These are phyloP conservation scores for Penicillium sp. DNA, from an alignment of 2,329 filamentous ascomycete genomes.

Conservation along the genomic window DNA sequence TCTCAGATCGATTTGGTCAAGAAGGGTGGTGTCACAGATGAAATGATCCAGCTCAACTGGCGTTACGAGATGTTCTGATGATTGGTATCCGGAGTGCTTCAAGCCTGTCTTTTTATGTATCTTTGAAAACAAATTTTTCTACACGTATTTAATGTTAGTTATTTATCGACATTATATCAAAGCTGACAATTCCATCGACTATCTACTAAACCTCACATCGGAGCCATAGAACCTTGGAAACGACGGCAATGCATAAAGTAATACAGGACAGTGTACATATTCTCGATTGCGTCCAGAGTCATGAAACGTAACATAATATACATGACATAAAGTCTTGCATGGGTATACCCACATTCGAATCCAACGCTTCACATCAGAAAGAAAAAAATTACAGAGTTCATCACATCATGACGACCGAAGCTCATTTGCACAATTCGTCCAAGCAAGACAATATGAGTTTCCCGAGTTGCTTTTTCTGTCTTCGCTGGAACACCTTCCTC, in stretches of 20 bases:
- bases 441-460: conserved; percentile 36
- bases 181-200: too few relatives aligned
- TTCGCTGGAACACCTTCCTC: conserved; percentile 31
- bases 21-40: conserved; percentile 46
- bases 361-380: too few relatives aligned
- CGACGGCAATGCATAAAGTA: too few relatives aligned
- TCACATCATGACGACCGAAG: neutral
- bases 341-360: too few relatives aligned
- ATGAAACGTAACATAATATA: too few relatives aligned
- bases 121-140: conserved; percentile 7
- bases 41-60: conserved; percentile 48
- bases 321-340: too few relatives aligned
- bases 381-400: too few relatives aligned
- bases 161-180: too few relatives aligned
- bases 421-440: conserved; percentile 21
- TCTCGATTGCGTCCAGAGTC: too few relatives aligned
- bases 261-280: too few relatives aligned
- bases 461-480: conserved; percentile 34
- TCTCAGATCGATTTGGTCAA: conserved; percentile 42
- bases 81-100: neutral
- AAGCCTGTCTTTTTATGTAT: neutral
- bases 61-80: conserved; percentile 48
- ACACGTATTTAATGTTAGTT: conserved; percentile 9
- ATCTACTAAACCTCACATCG: too few relatives aligned
- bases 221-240: too few relatives aligned